Evolutionary conservation across 1,284 basidiomycete species (phyloP), one percentile per base, ranked within the genome.

Genomic region (Sparassis latifolia): DNA sequence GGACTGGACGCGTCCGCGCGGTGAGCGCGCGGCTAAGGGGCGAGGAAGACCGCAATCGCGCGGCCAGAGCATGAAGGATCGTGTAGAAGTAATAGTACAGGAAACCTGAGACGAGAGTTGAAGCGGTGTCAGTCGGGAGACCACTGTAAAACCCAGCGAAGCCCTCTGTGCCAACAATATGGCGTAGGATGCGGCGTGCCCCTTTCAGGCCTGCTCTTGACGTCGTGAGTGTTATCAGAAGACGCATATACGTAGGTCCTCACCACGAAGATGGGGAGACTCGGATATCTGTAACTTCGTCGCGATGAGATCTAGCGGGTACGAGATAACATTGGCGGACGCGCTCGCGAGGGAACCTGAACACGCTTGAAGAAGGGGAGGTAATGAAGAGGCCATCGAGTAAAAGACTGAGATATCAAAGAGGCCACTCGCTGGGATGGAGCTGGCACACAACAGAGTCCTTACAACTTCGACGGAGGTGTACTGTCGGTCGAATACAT

Each of bases 311-410:
- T 80, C 78, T 2, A 82, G 69, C 3, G 79, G 79, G 54, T 81
- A 82, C 0, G 72, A 71, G 10, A 78, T 58, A 0, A 74, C 61
- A 57, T 79, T 79, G 1, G 79, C 78, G 10, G 72, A 66, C 0
- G 77, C 76, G 54, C 76, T 77, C 9, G 78, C 79, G 41, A 80
- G 63, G 0, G 78, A 73, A 3, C 79, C 79, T 28, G 78, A 78
- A 54, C 75, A 69, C 0, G 79, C 79, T 60, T 81, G 78, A 0
- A 78, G 69, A 10, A 80, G 67, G 5, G 80, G 79, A 3, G 79
- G 77, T 12, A 81, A 68, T 0, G 75, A 74, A 39, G 76, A 78
- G 29, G 79, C 78, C 78, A 80, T 80, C 7, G 47, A 38, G 20
- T 20, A 20, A 20, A 20, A 20, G 20, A 20, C 20, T 20, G 20